These are phyloP conservation scores for Phytophthora cajani DNA, from an alignment of 352 stramenopile genomes.

Conservation along the genomic window DNA sequence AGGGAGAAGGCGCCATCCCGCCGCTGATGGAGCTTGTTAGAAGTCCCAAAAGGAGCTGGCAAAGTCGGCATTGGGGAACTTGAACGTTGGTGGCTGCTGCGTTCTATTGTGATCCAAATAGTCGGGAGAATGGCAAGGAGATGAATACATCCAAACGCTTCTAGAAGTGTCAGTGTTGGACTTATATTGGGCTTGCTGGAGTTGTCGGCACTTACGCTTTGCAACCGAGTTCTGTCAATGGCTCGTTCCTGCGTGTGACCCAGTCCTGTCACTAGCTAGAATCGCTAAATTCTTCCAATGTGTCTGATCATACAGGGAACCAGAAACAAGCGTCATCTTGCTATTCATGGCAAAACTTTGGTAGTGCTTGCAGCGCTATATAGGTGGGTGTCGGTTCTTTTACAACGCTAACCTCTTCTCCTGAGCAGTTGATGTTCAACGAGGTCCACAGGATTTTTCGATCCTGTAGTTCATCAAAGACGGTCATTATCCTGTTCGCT, in stretches of 20 bases:
- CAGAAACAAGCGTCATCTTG: neutral
- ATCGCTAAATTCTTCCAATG: neutral
- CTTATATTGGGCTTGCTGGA: neutral
- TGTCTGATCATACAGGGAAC: no score
- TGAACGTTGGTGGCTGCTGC: neutral
- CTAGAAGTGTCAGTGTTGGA: neutral
- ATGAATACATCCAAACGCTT: neutral
- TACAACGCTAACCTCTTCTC: neutral
- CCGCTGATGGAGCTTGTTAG: neutral
- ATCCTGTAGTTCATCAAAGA: neutral
- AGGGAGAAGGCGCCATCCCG: neutral
- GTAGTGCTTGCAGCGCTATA: neutral
- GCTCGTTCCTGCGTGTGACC: neutral
- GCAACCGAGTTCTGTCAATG: neutral
- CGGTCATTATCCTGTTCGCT: neutral
- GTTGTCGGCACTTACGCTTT: neutral
- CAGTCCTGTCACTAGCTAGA: neutral
- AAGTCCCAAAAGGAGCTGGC: neutral
- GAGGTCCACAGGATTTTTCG: neutral
- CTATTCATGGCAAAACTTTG: neutral
- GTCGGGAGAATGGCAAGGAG: neutral
- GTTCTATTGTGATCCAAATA: neutral
- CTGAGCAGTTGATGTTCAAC: constrained; percentile 1
- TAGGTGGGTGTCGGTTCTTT: neutral
- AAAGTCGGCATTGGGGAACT: neutral